Evolutionary conservation across 305 asterid species (phyloP).

Genomic region (Rubia peregrina): DNA sequence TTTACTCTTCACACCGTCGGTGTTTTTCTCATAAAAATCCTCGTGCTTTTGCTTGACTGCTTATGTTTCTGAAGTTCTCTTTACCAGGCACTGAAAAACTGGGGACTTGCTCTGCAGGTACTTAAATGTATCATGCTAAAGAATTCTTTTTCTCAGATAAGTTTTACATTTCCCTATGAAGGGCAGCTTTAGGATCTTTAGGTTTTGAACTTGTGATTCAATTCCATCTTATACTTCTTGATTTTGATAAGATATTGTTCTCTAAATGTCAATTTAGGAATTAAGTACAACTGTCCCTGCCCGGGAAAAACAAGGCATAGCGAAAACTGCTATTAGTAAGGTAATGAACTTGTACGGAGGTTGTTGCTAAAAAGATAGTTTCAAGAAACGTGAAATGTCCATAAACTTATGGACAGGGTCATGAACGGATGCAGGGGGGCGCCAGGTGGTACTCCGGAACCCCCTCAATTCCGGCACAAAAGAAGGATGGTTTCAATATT

Average conservation of each 20-base stretch:
- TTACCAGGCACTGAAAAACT: constrained; percentile 94
- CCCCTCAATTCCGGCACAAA: too few relatives aligned
- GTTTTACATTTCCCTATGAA: constrained; percentile 15
- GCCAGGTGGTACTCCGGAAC: too few relatives aligned
- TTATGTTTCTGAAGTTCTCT: constrained; percentile 3
- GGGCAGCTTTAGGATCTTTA: constrained; percentile 2
- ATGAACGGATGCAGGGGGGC: too few relatives aligned
- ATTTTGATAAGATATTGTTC: constrained; percentile 13
- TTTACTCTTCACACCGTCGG: too few relatives aligned
- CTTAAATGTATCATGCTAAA: constrained; percentile 15
- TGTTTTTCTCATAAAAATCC: too few relatives aligned
- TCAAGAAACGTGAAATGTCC: too few relatives aligned
- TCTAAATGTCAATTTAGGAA: constrained; percentile 56
- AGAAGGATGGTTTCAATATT: too few relatives aligned
- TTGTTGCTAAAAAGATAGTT: background rate
- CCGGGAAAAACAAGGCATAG: constrained; percentile 91
- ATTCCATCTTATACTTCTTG: constrained; percentile 13
- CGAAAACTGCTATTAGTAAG: constrained; percentile 91
- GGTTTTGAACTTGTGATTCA: constrained; percentile 10
- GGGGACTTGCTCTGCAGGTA: constrained; percentile 99
- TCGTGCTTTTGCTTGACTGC: too few relatives aligned
- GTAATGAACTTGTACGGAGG: constrained; percentile 25
- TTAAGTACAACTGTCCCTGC: constrained; percentile 98
- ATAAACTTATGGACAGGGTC: too few relatives aligned
- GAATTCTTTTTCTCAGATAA: background rate